These are phyloP conservation scores for Zanthoxylum bungeanum DNA, from an alignment of 345 rosid genomes.

Conservation along the genomic window DNA sequence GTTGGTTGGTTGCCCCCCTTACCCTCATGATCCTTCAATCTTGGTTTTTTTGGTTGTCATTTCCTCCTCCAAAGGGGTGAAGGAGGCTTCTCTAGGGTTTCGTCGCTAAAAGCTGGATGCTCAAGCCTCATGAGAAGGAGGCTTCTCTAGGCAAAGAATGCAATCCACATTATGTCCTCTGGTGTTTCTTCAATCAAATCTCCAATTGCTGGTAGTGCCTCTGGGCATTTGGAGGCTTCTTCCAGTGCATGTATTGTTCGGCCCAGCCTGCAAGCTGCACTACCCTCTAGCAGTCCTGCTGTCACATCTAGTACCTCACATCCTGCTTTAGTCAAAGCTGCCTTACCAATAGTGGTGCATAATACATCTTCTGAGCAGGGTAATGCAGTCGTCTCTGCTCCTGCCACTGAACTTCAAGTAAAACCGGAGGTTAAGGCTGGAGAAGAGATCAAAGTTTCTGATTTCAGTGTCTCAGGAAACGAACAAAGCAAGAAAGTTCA, in stretches of 20 bases:
- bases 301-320: slow-evolving; percentile 19
- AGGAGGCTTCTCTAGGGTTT: too few species aligned
- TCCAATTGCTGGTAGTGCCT: slow-evolving; percentile 30
- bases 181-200: slow-evolving; percentile 40
- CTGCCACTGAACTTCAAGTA: slow-evolving; percentile 18
- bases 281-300: slow-evolving; percentile 27
- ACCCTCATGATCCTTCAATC: too few species aligned
- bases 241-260: slow-evolving; percentile 28
- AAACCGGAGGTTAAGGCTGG: slow-evolving; percentile 30
- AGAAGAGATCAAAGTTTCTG: slow-evolving; percentile 18
- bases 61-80: too few species aligned
- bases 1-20: too few species aligned
- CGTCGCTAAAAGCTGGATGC: too few species aligned
- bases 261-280: slow-evolving; percentile 23
- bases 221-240: slow-evolving; percentile 33
- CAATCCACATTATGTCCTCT: slow-evolving; percentile 47
- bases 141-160: slow-evolving; percentile 53
- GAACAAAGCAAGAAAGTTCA: slow-evolving; percentile 10
- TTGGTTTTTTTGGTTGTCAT: too few species aligned
- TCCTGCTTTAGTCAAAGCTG: slow-evolving; percentile 36
- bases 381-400: slow-evolving; percentile 24
- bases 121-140: too few species aligned
- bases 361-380: slow-evolving; percentile 28
- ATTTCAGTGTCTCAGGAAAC: slow-evolving; percentile 11
- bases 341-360: slow-evolving; percentile 24